Conservation (phyloP, 257 asterid species). For the Anisodus acutangulus region DNA sequence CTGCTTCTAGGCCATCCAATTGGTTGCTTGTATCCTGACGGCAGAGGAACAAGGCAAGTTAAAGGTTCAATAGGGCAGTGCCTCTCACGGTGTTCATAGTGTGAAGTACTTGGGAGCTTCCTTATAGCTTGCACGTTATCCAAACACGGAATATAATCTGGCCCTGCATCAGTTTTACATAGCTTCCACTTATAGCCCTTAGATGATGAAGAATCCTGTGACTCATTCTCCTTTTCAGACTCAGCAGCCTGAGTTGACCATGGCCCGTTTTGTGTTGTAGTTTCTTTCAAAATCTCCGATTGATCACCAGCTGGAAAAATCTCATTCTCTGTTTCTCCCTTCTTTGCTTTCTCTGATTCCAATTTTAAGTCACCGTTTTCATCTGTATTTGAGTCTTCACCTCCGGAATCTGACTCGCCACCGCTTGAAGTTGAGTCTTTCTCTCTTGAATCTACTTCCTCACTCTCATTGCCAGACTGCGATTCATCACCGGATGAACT, state of each 20-base stretch:
- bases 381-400: conserved; percentile 28
- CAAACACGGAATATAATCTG: conserved; percentile 40
- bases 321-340: conserved; percentile 24
- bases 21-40: conserved; percentile 37
- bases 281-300: conserved; percentile 38
- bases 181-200: conserved; percentile 33
- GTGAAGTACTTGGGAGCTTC: conserved; percentile 29
- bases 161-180: conserved; percentile 37
- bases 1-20: conserved; percentile 42
- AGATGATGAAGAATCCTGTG: conserved; percentile 25
- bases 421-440: conserved; percentile 14
- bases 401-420: conserved; percentile 26
- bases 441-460: conserved; percentile 16
- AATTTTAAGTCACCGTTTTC: not conserved
- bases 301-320: conserved; percentile 38
- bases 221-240: conserved; percentile 36
- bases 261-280: conserved; percentile 34
- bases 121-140: conserved; percentile 34
- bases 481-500: conserved; percentile 23
- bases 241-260: conserved; percentile 38
- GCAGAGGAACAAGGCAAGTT: conserved; percentile 40
- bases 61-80: conserved; percentile 37
- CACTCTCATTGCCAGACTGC: conserved; percentile 1
- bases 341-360: not conserved
- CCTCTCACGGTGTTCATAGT: conserved; percentile 42